Percentiles rank a stretch among this genome's conserved stretches.
Conservation (phyloP, 208 protist genomes). For the Trichomonas gallinae region DNA sequence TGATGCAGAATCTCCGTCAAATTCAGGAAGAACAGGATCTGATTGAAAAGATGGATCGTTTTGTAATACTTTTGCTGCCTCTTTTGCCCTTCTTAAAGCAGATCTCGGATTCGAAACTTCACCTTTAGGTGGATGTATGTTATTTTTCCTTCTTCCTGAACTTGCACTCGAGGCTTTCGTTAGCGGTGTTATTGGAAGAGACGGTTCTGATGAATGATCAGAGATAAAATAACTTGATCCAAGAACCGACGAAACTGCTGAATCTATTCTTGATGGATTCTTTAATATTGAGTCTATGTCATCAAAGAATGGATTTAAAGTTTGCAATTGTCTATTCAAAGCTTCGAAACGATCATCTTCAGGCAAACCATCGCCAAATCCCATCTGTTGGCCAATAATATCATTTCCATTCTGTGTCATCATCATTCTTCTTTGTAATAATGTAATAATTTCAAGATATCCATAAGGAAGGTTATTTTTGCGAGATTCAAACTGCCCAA, state of each 20-base stretch:
- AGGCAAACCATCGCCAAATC: background rate
- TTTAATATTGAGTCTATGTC: background rate
- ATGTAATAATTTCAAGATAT: background rate
- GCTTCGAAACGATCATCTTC: background rate
- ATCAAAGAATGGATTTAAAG: background rate
- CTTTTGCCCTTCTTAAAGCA: background rate
- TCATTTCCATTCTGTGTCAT: background rate
- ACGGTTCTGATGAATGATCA: background rate
- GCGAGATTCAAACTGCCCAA: background rate
- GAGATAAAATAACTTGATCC: background rate
- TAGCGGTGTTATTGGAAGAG: background rate
- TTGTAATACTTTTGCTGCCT: background rate
- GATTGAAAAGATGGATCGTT: background rate
- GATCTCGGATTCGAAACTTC: background rate
- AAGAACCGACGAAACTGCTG: background rate
- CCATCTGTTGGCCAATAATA: background rate
- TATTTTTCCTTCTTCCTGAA: background rate
- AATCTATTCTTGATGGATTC: background rate
- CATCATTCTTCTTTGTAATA: background rate
- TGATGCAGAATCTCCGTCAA: background rate
- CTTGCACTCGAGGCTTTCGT: background rate
- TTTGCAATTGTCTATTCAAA: background rate
- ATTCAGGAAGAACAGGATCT: background rate
- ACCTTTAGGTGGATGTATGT: background rate
- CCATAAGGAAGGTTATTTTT: background rate